Conservation (phyloP, 495 filamentous ascomycete species). For the Massariosphaeria phaeospora region DNA sequence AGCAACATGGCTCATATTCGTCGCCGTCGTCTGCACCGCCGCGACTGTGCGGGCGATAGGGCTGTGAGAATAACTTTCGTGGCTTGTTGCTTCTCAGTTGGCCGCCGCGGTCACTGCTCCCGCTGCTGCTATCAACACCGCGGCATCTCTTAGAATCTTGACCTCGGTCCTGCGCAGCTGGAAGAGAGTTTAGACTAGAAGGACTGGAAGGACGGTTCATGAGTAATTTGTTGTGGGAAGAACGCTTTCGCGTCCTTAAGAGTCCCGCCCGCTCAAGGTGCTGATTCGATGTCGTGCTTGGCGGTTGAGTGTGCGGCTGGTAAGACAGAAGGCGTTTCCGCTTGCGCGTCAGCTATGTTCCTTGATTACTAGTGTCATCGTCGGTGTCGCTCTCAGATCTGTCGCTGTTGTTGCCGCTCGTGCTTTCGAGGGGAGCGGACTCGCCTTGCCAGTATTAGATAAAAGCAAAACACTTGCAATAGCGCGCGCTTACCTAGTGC, state of each 20-base stretch:
- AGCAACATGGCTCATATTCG: slow-evolving; percentile 1
- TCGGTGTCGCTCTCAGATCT: too few species aligned
- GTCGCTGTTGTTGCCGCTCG: neutral
- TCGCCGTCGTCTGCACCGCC: neutral
- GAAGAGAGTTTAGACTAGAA: neutral
- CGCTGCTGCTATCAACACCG: slow-evolving; percentile 4
- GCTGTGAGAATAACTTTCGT: neutral
- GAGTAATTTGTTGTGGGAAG: neutral
- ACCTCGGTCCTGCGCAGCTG: slow-evolving; percentile 4
- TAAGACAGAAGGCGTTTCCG: slow-evolving; percentile 5
- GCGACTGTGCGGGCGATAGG: neutral
- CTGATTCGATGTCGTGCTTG: slow-evolving; percentile 6
- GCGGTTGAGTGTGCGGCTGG: slow-evolving; percentile 3
- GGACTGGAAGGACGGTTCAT: slow-evolving; percentile 3
- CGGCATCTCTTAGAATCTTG: slow-evolving; percentile 6
- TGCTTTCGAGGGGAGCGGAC: neutral
- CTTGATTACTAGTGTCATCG: neutral
- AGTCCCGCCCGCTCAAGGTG: slow-evolving; percentile 2
- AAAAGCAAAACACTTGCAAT: neutral
- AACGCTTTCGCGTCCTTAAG: slow-evolving; percentile 4
- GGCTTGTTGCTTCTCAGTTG: slow-evolving; percentile 5
- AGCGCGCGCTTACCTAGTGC: neutral
- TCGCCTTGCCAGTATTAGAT: neutral
- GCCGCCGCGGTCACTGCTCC: neutral
- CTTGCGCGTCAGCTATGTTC: slow-evolving; percentile 1